Percentiles rank a stretch among this genome's conserved stretches.
These are phyloP conservation scores for Lophiostoma macrostomum DNA, from an alignment of 495 filamentous ascomycete genomes.

Conservation along the genomic window DNA sequence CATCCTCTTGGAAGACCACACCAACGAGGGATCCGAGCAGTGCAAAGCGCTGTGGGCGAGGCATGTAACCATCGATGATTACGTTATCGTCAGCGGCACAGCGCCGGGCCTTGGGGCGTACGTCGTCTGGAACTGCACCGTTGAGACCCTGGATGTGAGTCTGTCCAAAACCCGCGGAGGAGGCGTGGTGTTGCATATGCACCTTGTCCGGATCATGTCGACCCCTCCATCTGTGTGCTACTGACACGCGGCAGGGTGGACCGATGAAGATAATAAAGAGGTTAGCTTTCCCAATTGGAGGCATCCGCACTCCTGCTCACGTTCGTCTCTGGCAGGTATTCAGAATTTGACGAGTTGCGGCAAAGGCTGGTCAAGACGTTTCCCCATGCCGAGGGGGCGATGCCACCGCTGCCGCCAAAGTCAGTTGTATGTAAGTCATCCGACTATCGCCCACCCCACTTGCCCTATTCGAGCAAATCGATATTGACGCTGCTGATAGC, in stretches of 20 bases:
- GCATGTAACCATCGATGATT: constrained; percentile 63
- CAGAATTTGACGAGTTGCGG: constrained; percentile 67
- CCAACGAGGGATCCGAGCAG: constrained; percentile 59
- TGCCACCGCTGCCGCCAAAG: constrained; percentile 67
- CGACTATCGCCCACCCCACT: constrained; percentile 13
- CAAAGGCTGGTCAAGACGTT: constrained; percentile 59
- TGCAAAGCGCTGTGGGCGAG: constrained; percentile 65
- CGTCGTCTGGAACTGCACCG: constrained; percentile 70
- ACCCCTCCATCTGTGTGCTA: background rate
- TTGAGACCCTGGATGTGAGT: constrained; percentile 68
- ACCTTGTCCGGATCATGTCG: constrained; percentile 3
- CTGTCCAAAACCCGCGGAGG: background rate
- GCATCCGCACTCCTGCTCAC: constrained; percentile 4
- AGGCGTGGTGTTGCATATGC: constrained; percentile 11
- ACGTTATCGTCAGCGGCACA: constrained; percentile 60
- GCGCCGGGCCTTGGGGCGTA: constrained; percentile 65
- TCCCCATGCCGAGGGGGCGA: constrained; percentile 60
- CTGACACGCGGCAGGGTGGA: constrained; percentile 49
- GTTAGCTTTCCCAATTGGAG: constrained; percentile 29
- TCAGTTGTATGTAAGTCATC: constrained; percentile 61
- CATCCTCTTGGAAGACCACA: constrained; percentile 71
- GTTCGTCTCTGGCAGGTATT: constrained; percentile 59
- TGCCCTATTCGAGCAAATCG: constrained; percentile 2
- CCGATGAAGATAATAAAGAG: constrained; percentile 60
- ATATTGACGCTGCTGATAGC: constrained; percentile 41